Percentiles rank a stretch among this genome's conserved stretches.
Evolutionary conservation across 148 eudicot genomes (phyloP).

Genomic region (Mesembryanthemum crystallinum): DNA sequence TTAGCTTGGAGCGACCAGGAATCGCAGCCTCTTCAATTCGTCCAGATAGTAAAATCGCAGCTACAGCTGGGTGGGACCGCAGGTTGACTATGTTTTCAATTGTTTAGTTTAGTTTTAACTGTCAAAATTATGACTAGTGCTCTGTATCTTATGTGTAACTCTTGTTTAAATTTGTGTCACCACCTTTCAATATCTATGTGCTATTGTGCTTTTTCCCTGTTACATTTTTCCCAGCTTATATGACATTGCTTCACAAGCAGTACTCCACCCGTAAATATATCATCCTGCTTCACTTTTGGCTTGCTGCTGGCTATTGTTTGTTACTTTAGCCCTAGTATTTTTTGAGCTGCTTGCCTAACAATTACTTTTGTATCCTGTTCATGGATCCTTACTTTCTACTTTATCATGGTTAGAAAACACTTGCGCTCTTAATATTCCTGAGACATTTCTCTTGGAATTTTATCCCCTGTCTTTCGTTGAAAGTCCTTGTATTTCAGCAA

Average conservation of each 20-base stretch:
- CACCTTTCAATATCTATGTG: neutral
- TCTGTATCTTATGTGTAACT: neutral
- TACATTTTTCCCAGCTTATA: neutral
- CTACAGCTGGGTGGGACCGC: conserved; percentile 97
- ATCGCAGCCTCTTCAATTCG: conserved; percentile 70
- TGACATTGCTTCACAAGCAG: neutral
- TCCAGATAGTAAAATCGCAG: conserved; percentile 68
- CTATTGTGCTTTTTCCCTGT: too few species aligned
- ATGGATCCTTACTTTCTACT: neutral
- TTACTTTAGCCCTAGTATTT: neutral
- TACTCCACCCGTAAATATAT: neutral
- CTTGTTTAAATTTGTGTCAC: conserved; percentile 1
- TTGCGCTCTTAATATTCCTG: neutral
- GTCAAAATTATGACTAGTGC: neutral
- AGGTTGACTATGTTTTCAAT: conserved; percentile 40
- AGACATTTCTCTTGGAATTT: neutral
- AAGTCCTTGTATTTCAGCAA: neutral
- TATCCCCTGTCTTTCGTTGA: too few species aligned
- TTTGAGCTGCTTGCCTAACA: neutral
- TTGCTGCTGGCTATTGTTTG: neutral
- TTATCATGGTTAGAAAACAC: too few species aligned
- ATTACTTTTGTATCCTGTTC: neutral
- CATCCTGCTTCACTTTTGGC: neutral
- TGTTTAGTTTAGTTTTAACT: neutral
- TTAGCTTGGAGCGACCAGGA: conserved; percentile 82